Evolutionary conservation across 805 yeast species (phyloP).

Genomic region (Myxozyma monticola): DNA sequence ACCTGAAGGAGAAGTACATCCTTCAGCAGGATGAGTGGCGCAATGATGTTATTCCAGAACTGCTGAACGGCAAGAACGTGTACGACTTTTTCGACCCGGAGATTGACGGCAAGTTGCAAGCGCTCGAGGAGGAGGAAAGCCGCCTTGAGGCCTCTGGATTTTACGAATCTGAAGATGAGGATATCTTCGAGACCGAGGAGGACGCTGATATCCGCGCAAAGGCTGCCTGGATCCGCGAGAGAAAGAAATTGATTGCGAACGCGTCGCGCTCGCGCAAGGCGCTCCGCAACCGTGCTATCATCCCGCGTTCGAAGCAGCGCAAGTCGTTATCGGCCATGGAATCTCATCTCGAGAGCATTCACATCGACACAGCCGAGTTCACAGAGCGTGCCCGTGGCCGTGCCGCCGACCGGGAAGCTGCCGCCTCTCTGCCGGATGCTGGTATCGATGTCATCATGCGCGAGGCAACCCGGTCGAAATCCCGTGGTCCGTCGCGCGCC

Average conservation of each 20-base stretch:
- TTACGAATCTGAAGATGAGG: slow-evolving; percentile 81
- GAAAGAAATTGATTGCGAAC: slow-evolving; percentile 89
- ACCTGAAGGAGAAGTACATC: slow-evolving; percentile 86
- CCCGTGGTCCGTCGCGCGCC: slow-evolving; percentile 37
- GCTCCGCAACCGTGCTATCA: slow-evolving; percentile 80
- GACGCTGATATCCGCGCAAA: slow-evolving; percentile 72
- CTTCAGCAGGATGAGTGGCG: slow-evolving; percentile 98
- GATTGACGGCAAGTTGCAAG: slow-evolving; percentile 87
- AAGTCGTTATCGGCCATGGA: slow-evolving; percentile 74
- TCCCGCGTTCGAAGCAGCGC: slow-evolving; percentile 76
- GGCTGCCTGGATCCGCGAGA: slow-evolving; percentile 93
- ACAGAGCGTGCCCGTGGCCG: slow-evolving; percentile 48
- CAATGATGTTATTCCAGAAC: slow-evolving; percentile 95
- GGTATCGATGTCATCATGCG: slow-evolving; percentile 82
- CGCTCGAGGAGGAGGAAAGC: slow-evolving; percentile 96
- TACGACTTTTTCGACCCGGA: slow-evolving; percentile 97
- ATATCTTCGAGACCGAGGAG: slow-evolving; percentile 59
- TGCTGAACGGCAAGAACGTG: slow-evolving; percentile 92
- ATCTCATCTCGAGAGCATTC: slow-evolving; percentile 82
- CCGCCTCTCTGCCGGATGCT: slow-evolving; percentile 36
- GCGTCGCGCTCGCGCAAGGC: slow-evolving; percentile 86
- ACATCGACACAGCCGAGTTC: slow-evolving; percentile 77
- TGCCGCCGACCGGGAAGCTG: slow-evolving; percentile 38
- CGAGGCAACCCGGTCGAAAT: slow-evolving; percentile 43
- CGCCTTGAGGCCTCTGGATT: slow-evolving; percentile 90